A percentile compares a stretch with the other conserved stretches of the same genome.
phyloP scores from a whole-genome alignment of 2,329 filamentous ascomycete species.

The Nakataea oryzae region DNA sequence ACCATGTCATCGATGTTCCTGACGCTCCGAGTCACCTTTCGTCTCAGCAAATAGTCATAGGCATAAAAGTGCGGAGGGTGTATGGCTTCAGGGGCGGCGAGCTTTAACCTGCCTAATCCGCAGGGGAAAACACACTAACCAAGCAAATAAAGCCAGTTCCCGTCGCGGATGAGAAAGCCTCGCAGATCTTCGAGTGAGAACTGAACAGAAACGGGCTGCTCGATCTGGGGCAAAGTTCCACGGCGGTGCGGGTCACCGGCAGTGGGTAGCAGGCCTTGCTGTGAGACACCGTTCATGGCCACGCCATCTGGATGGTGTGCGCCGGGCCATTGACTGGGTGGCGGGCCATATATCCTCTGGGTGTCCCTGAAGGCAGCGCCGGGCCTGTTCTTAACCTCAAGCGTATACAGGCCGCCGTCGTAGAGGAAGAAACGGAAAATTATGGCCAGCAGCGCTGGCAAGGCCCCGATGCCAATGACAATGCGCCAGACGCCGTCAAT shows the following conservation, averaged over 20 bases:
- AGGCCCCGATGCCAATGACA: conserved; percentile 53
- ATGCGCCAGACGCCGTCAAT: conserved; percentile 58
- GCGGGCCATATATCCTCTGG: conserved; percentile 43
- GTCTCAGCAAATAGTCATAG: conserved; percentile 15
- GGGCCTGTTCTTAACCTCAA: conserved; percentile 54
- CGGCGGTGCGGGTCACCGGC: neutral
- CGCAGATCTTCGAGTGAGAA: conserved; percentile 37
- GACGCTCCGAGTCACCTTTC: neutral
- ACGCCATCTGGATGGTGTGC: neutral
- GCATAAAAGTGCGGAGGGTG: conserved; percentile 6
- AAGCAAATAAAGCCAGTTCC: conserved; percentile 33
- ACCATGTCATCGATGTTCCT: conserved; percentile 38
- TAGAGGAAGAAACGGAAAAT: conserved; percentile 57
- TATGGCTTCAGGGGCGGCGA: neutral
- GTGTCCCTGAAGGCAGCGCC: conserved; percentile 48
- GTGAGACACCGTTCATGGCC: neutral
- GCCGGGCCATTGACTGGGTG: conserved; percentile 5
- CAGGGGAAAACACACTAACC: conserved; percentile 13
- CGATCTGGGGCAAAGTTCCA: conserved; percentile 7
- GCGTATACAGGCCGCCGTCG: conserved; percentile 54
- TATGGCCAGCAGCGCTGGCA: conserved; percentile 53
- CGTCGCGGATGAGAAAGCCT: conserved; percentile 37
- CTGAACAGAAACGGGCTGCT: conserved; percentile 30
- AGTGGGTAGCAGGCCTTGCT: neutral
- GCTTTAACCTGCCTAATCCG: no score